Evolutionary conservation across 2,329 filamentous ascomycete species (phyloP).

Genomic region (Emergomyces africanus): DNA sequence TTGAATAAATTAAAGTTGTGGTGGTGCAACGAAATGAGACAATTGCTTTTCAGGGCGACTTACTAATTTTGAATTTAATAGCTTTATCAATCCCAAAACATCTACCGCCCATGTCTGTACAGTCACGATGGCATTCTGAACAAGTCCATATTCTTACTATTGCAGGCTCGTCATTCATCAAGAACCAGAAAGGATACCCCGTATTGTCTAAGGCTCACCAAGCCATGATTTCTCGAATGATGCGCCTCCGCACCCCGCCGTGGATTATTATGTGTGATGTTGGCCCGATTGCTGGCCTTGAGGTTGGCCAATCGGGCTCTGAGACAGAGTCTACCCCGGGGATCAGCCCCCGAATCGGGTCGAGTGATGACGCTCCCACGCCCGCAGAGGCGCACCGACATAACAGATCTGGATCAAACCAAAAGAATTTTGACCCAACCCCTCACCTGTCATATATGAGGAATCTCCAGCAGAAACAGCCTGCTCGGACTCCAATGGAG

Average conservation of each 20-base stretch:
- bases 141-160: slow-evolving; percentile 45
- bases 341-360: neutral
- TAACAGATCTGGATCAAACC: slow-evolving; percentile 26
- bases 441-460: slow-evolving; percentile 69
- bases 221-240: slow-evolving; percentile 42
- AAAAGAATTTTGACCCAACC: slow-evolving; percentile 43
- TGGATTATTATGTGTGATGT: slow-evolving; percentile 50
- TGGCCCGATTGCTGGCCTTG: slow-evolving; percentile 37
- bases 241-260: slow-evolving; percentile 44
- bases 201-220: slow-evolving; percentile 48
- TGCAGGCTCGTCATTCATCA: slow-evolving; percentile 40
- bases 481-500: slow-evolving; percentile 49
- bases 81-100: slow-evolving; percentile 47
- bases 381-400: slow-evolving; percentile 51
- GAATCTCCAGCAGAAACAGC: slow-evolving; percentile 72
- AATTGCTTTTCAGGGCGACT: neutral
- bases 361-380: slow-evolving; percentile 46
- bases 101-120: slow-evolving; percentile 43
- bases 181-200: slow-evolving; percentile 46
- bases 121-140: slow-evolving; percentile 52
- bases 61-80: slow-evolving; percentile 18
- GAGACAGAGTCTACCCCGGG: slow-evolving; percentile 9
- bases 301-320: slow-evolving; percentile 13
- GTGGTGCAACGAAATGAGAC: neutral
- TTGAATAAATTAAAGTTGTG: neutral